phyloP scores from a whole-genome alignment of 1,139 yeast species.

The Geotrichum klebahnii region DNA sequence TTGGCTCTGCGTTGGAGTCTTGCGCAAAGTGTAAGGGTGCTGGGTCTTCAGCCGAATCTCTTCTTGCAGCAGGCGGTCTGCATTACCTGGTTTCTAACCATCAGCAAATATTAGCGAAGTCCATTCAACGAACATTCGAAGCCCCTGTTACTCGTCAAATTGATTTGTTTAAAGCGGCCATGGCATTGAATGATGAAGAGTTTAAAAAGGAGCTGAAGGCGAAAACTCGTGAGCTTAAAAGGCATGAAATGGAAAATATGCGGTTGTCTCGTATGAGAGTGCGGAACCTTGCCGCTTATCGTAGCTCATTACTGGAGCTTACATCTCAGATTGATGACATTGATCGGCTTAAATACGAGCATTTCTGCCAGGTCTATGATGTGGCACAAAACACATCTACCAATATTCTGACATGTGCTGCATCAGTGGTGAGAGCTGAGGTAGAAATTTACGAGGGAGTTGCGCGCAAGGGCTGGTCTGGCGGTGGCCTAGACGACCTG shows the following conservation, averaged over 20 bases:
- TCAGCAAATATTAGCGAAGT: constrained; percentile 62
- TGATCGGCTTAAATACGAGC: constrained; percentile 69
- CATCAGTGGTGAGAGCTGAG: constrained; percentile 70
- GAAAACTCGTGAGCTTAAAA: constrained; percentile 50
- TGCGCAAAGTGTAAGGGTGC: constrained; percentile 67
- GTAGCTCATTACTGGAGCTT: constrained; percentile 59
- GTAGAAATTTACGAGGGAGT: constrained; percentile 76
- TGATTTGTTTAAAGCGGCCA: constrained; percentile 25
- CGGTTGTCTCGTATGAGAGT: constrained; percentile 49
- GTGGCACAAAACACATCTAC: constrained; percentile 59
- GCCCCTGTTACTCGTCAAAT: constrained; percentile 46
- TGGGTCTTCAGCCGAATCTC: constrained; percentile 59
- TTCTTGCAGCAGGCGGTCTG: constrained; percentile 70
- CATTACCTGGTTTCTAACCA: constrained; percentile 76
- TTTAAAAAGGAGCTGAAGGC: constrained; percentile 56
- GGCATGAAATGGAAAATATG: constrained; percentile 54
- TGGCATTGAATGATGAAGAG: constrained; percentile 45
- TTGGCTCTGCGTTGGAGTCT: constrained; percentile 68
- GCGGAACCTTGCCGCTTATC: constrained; percentile 56
- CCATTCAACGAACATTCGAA: constrained; percentile 52
- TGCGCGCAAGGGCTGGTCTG: constrained; percentile 82
- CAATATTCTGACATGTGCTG: constrained; percentile 52
- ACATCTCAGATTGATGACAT: constrained; percentile 75
- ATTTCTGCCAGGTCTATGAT: constrained; percentile 55
- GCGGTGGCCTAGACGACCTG: constrained; percentile 75